Evolutionary conservation across 1,284 basidiomycete species (phyloP).

Genomic region (Ganoderma sinense): DNA sequence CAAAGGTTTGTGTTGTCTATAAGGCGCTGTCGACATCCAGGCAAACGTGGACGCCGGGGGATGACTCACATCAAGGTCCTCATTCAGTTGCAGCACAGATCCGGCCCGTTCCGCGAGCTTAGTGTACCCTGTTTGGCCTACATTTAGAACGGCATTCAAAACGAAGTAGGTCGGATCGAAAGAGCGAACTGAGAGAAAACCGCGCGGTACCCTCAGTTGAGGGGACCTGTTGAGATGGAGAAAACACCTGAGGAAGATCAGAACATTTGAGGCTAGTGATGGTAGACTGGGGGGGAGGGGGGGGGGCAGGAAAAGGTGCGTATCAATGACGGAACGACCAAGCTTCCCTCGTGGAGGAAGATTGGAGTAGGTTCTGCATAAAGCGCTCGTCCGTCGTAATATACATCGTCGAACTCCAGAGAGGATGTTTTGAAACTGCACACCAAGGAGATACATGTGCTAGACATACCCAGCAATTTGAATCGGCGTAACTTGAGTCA

Average conservation of each 20-base stretch:
- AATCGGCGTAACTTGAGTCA: too few relatives aligned
- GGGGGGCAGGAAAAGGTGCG: neutral
- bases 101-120: constrained; percentile 77
- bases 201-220: neutral
- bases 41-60: constrained; percentile 9
- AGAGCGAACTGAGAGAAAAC: neutral
- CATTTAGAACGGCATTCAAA: neutral
- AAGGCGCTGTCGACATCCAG: neutral
- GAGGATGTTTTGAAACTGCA: neutral
- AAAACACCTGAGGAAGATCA: neutral
- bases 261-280: neutral
- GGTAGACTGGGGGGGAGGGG: too few relatives aligned
- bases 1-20: constrained; percentile 70
- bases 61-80: constrained; percentile 70
- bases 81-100: constrained; percentile 76
- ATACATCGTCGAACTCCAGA: too few relatives aligned
- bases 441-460: too few relatives aligned
- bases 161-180: neutral
- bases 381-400: neutral
- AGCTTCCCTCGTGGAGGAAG: too few relatives aligned
- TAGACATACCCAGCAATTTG: too few relatives aligned
- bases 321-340: too few relatives aligned
- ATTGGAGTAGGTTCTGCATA: neutral
- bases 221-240: neutral
- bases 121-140: constrained; percentile 63